phyloP scores from a whole-genome alignment of 176 grass and related monocot species.

The Carex myosuroides region DNA sequence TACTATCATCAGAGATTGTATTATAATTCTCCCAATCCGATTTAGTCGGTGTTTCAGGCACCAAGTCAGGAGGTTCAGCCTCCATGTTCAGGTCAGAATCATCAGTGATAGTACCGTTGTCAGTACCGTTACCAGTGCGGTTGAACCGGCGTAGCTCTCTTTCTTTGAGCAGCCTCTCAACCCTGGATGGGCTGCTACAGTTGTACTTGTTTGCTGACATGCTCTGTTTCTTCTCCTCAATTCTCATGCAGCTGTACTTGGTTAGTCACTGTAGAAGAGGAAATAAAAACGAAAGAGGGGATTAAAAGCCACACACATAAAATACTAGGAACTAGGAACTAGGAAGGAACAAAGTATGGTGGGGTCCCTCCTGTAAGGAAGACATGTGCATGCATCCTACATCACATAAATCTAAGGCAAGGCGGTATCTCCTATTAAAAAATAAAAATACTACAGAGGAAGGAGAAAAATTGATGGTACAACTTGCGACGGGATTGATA shows the following conservation, averaged over 20 bases:
- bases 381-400: slow-evolving; percentile 3
- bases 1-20: neutral
- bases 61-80: neutral
- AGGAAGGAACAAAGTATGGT: neutral
- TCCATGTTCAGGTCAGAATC: slow-evolving; percentile 6
- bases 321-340: neutral
- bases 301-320: slow-evolving; percentile 15
- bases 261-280: neutral
- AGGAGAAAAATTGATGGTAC: neutral
- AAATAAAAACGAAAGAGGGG: neutral
- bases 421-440: slow-evolving; percentile 1
- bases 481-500: neutral
- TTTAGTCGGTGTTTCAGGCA: neutral
- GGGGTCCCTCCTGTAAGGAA: neutral
- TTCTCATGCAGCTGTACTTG: slow-evolving; percentile 14
- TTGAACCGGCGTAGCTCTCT: slow-evolving; percentile 28
- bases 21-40: slow-evolving; percentile 13
- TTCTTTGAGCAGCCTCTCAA: slow-evolving; percentile 35
- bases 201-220: slow-evolving; percentile 30
- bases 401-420: slow-evolving; percentile 20
- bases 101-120: neutral
- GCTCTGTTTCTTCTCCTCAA: slow-evolving; percentile 27
- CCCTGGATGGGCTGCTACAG: slow-evolving; percentile 22
- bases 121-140: slow-evolving; percentile 1
- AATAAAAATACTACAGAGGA: neutral